Base-by-base conservation (phyloP, 2,329 filamentous ascomycete species). In the Aspergillus arachidicola region DNA sequence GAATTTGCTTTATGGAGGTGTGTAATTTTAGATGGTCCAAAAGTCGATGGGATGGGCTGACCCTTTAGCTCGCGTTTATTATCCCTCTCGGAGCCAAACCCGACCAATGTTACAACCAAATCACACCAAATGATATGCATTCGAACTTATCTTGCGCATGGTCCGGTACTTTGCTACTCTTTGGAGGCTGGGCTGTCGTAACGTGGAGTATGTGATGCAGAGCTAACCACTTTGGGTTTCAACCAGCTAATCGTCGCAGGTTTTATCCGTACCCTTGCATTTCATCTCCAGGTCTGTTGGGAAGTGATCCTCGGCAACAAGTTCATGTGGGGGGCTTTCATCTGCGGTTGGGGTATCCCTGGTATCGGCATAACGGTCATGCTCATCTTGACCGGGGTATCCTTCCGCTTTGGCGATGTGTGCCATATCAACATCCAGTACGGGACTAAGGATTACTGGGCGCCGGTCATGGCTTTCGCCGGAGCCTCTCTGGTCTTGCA, bases 221-320 rank as follows among this genome's bases (percentile, higher is more conserved):
- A 16, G 10, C n/a, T n/a, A 59, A 41, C 9, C 46, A 16, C 19
- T 54, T 36, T 6, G 16, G 51, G 23, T 1, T 11, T 30, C 36
- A 14, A 23, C 23, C 32, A n/a, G 50, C 59, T 60, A 41, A 61
- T 16, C 23, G 32, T 21, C 43, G 3, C n/a, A 75, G 88, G 94
- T 67, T 96, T 97, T 75, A 85, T 97, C 64, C 89, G 95, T 66
- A 91, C 94, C 0, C 81, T 98, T 38, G 96, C 93, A 5, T 89
- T 99, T 71, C 95, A 99, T 78, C 87, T 99, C 30, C 95, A 98
- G 78, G 97, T 99, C 68, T 97, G 94, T 82, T 99, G 95, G 95
- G 93, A 98, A 77, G 85, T 96, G 38, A 88, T 94, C 9, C 91
- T 96, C 4, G 95, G 95, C 45, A 87, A 89, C 51, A 91, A 86